phyloP scores from a whole-genome alignment of 306 rosid genomes.

The Cicer chorassanicum region DNA sequence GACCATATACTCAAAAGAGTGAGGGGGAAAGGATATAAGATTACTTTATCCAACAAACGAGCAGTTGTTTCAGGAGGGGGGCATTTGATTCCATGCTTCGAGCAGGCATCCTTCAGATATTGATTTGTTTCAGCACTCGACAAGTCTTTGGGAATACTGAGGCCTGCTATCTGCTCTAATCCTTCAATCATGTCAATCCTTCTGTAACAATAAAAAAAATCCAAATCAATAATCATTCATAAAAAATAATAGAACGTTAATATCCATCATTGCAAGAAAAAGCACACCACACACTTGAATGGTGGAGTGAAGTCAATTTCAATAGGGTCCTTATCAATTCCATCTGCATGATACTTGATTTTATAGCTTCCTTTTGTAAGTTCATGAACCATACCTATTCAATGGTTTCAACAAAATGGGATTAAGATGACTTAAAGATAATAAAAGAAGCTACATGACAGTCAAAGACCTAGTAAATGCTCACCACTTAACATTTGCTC shows the following conservation, averaged over 20 bases:
- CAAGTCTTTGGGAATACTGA: slow-evolving; percentile 80
- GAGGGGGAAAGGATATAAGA: not conserved
- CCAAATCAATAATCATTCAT: slow-evolving; percentile 31
- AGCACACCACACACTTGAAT: slow-evolving; percentile 65
- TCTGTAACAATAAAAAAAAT: slow-evolving; percentile 54
- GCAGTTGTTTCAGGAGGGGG: slow-evolving; percentile 91
- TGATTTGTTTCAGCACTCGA: slow-evolving; percentile 78
- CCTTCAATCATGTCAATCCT: slow-evolving; percentile 93
- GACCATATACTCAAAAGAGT: not conserved
- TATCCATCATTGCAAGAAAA: not conserved
- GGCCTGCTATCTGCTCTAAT: slow-evolving; percentile 75
- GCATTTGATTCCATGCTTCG: slow-evolving; percentile 72
- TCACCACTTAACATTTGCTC: slow-evolving; percentile 91
- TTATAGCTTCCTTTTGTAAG: slow-evolving; percentile 85
- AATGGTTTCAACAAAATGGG: slow-evolving; percentile 38
- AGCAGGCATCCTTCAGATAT: slow-evolving; percentile 75
- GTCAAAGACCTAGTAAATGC: slow-evolving; percentile 22
- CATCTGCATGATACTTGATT: slow-evolving; percentile 75
- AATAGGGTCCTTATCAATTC: slow-evolving; percentile 76
- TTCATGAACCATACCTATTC: slow-evolving; percentile 81
- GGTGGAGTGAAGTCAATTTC: slow-evolving; percentile 80
- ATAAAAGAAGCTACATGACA: not conserved
- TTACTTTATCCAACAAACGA: slow-evolving; percentile 88
- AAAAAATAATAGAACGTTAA: slow-evolving; percentile 22
- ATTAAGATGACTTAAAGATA: slow-evolving; percentile 27